Percentiles rank a stretch among this genome's conserved stretches.
These are phyloP conservation scores for Neurospora discreta DNA, from an alignment of 495 filamentous ascomycete species.

Conservation along the genomic window DNA sequence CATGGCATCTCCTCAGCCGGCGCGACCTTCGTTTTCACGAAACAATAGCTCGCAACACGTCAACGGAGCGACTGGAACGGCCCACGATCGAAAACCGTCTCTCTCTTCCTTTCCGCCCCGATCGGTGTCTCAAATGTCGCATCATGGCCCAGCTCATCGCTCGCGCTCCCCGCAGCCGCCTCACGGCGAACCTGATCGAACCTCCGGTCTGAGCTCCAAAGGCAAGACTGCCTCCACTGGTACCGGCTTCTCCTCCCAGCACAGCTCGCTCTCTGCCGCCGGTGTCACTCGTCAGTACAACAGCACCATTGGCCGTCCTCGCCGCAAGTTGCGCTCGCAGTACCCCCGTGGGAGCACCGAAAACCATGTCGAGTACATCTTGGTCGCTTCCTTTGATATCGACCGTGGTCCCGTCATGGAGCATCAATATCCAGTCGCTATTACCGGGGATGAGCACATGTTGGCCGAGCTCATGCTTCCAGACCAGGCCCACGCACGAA, in stretches of 20 bases:
- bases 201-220: slow-evolving; percentile 44
- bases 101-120: slow-evolving; percentile 51
- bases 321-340: slow-evolving; percentile 60
- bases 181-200: slow-evolving; percentile 31
- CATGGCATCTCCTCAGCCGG: background rate
- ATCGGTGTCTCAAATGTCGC: slow-evolving; percentile 42
- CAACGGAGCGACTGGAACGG: background rate
- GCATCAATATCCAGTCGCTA: slow-evolving; percentile 87
- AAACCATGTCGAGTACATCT: slow-evolving; percentile 96
- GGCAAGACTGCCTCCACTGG: slow-evolving; percentile 41
- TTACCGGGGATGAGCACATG: slow-evolving; percentile 96
- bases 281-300: slow-evolving; percentile 26
- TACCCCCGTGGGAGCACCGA: slow-evolving; percentile 70
- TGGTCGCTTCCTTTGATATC: slow-evolving; percentile 97
- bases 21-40: slow-evolving; percentile 4
- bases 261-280: slow-evolving; percentile 39
- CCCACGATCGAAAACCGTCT: slow-evolving; percentile 35
- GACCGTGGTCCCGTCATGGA: slow-evolving; percentile 96
- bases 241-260: slow-evolving; percentile 40
- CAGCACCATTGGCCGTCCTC: slow-evolving; percentile 27
- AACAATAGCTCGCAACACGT: slow-evolving; percentile 4
- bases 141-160: slow-evolving; percentile 21
- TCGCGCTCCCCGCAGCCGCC: slow-evolving; percentile 44
- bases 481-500: slow-evolving; percentile 89
- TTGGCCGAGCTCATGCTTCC: slow-evolving; percentile 97